Base-by-base conservation (phyloP, 1,284 basidiomycete genomes). In the Volvariella surrecta region DNA sequence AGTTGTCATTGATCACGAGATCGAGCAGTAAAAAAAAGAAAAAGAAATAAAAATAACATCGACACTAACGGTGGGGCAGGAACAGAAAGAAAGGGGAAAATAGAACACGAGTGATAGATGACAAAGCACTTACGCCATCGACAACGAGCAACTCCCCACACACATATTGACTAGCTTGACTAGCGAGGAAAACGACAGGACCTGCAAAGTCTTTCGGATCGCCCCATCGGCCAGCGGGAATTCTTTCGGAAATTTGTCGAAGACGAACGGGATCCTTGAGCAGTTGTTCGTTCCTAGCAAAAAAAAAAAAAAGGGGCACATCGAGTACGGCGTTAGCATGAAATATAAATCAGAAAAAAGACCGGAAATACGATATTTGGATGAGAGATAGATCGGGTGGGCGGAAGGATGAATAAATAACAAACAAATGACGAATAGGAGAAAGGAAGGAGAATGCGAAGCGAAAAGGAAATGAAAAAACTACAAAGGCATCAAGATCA, bases 191-290 rank as follows among this genome's bases (percentile, higher is more conserved):
- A n/a, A 96, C 79, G 43, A 89, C 64, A 0, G 90, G 87, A 4
- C 93, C 93, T 24, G 87, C 89, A 64, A 97, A 94, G 67, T 97
- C 93, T 35, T 68, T 69, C 1, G 93, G 90, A 22, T 74, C 66
- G 31, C 90, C 94, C 94, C 94, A 97, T 47, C 93, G 71, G 15
- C 82, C 85, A 4, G 88, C 85, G n/a, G 91, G 91, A 52, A 94
- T 95, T 45, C 92, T 79, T 58, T 95, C 92, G 45, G 88, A 81
- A 57, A 97, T 95, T 65, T 97, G 93, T 43, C 81, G 79, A 46
- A 83, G 71, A 42, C 89, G 79, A 34, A 68, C 71, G 31, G 84
- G 79, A 62, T 93, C 83, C 40, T 72, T 68, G 37, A 92, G 71
- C 37, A 93, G 70, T 52, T 75, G 77, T 56, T 85, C 81, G 62